Conservation (phyloP, 257 asterid species). For the Salvia hispanica region DNA sequence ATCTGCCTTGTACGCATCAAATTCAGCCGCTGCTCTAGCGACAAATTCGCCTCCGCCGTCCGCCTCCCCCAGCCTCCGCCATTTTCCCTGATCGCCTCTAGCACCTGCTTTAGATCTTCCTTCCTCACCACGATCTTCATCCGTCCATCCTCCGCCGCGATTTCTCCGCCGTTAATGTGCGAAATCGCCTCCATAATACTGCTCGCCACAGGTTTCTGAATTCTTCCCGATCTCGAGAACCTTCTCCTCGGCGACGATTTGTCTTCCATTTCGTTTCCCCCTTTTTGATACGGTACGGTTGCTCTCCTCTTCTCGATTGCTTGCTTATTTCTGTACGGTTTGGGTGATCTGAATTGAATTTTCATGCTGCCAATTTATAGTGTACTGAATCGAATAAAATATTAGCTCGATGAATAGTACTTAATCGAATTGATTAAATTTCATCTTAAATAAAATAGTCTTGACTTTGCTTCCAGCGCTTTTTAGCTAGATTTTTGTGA, state of each 20-base stretch:
- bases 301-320: not conserved
- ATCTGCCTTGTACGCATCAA: conserved; percentile 50
- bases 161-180: conserved; percentile 36
- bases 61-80: conserved; percentile 28
- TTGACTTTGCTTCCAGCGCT: conserved; percentile 10
- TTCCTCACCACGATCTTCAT: conserved; percentile 60
- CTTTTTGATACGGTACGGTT: not conserved
- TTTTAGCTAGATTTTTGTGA: not conserved
- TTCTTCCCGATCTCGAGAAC: conserved; percentile 37
- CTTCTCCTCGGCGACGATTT: conserved; percentile 25
- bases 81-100: conserved; percentile 43
- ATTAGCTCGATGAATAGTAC: not conserved
- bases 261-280: conserved; percentile 29
- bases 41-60: conserved; percentile 29
- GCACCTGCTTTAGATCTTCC: conserved; percentile 56
- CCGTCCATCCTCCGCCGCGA: conserved; percentile 38
- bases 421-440: not conserved
- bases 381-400: not conserved
- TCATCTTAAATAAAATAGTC: not conserved
- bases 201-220: conserved; percentile 39
- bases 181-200: conserved; percentile 46
- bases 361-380: conserved; percentile 28
- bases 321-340: conserved; percentile 22
- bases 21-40: conserved; percentile 59
- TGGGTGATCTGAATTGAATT: not conserved